Percentiles rank a stretch among this genome's conserved stretches.
Conservation (phyloP, 2,329 filamentous ascomycete genomes). For the Podosphaera aphanis region DNA sequence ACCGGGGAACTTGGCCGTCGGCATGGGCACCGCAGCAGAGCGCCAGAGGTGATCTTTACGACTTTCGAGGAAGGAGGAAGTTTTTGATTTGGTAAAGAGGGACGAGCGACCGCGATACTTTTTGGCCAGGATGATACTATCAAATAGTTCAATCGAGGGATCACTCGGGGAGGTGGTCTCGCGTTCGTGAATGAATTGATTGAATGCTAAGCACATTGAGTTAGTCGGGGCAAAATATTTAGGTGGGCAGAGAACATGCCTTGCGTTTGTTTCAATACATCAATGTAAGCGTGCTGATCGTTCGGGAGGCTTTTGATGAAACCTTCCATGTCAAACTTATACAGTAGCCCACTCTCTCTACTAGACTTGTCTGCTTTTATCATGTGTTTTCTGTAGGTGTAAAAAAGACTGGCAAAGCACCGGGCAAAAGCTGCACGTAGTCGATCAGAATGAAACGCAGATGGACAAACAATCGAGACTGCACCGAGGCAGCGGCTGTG, state of each 20-base stretch:
- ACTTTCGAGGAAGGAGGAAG: constrained; percentile 42
- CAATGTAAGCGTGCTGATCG: constrained; percentile 40
- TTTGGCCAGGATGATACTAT: constrained; percentile 67
- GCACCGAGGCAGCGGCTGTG: constrained; percentile 38
- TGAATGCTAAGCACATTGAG: constrained; percentile 31
- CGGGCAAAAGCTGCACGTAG: constrained; percentile 40
- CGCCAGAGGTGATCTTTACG: constrained; percentile 62
- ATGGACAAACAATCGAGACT: constrained; percentile 38
- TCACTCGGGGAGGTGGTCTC: constrained; percentile 40
- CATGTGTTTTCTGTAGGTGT: constrained; percentile 41
- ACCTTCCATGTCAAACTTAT: constrained; percentile 40
- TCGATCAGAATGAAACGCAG: constrained; percentile 36
- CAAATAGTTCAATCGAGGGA: constrained; percentile 50
- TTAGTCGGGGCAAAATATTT: constrained; percentile 17
- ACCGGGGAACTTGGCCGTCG: constrained; percentile 36
- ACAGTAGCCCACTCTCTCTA: constrained; percentile 34
- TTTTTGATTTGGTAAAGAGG: constrained; percentile 10
- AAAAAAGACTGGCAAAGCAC: constrained; percentile 40
- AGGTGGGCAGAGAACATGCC: constrained; percentile 21
- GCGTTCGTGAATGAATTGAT: constrained; percentile 66
- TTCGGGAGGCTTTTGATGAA: constrained; percentile 41
- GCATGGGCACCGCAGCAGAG: constrained; percentile 34
- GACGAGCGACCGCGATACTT: constrained; percentile 35
- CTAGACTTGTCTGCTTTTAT: constrained; percentile 35
- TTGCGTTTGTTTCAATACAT: constrained; percentile 43